Evolutionary conservation across 768 basidiomycete genomes (phyloP).

Genomic region (Lanmaoa pseudosensibilis): DNA sequence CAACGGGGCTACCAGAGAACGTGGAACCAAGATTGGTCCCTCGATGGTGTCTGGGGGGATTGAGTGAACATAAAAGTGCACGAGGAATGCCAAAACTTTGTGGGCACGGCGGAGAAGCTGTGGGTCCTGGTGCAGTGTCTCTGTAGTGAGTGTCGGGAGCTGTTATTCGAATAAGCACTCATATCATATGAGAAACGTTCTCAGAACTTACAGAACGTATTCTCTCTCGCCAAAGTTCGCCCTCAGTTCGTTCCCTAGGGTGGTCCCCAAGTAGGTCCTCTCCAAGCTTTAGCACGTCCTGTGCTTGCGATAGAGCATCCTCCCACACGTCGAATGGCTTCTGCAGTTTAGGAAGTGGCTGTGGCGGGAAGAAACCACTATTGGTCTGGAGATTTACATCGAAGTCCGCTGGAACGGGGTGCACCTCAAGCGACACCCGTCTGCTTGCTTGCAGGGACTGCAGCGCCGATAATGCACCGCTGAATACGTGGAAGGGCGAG

Average conservation of each 20-base stretch:
- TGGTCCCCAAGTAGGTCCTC: conserved; percentile 53
- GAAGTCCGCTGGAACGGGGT: conserved; percentile 46
- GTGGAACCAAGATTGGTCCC: conserved; percentile 61
- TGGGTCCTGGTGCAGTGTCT: conserved; percentile 50
- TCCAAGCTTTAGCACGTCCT: conserved; percentile 53
- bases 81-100: conserved; percentile 83
- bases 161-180: conserved; percentile 32
- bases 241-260: conserved; percentile 46
- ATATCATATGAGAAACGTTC: conserved; percentile 3
- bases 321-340: conserved; percentile 70
- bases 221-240: conserved; percentile 66
- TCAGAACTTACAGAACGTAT: conserved; percentile 58
- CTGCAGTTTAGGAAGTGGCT: conserved; percentile 57
- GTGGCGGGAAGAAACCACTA: conserved; percentile 84
- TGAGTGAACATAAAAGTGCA: conserved; percentile 90
- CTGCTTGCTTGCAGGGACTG: conserved; percentile 42
- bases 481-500: conserved; percentile 52
- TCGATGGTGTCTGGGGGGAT: conserved; percentile 45
- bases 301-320: conserved; percentile 54
- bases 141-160: conserved; percentile 72
- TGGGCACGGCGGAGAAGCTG: conserved; percentile 81
- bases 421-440: conserved; percentile 31
- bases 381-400: conserved; percentile 47
- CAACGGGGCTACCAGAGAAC: conserved; percentile 75
- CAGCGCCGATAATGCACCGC: conserved; percentile 46